Conservation (phyloP, 2,329 filamentous ascomycete species). For the Phoma herbarum region DNA sequence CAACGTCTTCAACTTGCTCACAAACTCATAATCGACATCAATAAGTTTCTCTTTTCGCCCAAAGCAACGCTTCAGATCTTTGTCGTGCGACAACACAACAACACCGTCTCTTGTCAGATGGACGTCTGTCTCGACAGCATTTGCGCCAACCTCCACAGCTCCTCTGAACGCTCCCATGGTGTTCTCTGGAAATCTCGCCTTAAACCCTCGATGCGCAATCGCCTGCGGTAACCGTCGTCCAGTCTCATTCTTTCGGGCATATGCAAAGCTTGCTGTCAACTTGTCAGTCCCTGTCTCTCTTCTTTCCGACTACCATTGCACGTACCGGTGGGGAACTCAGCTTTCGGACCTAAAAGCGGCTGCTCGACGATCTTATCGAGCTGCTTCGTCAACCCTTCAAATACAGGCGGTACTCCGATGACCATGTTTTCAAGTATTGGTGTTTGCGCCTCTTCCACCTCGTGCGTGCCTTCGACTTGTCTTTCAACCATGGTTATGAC, state of each 20-base stretch:
- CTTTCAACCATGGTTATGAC: conserved; percentile 32
- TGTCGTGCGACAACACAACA: conserved; percentile 85
- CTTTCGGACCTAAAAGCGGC: conserved; percentile 43
- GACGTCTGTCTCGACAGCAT: conserved; percentile 88
- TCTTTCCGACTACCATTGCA: conserved; percentile 1
- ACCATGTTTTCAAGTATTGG: conserved; percentile 50
- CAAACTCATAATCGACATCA: conserved; percentile 78
- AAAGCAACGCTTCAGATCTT: conserved; percentile 80
- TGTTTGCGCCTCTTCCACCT: conserved; percentile 40
- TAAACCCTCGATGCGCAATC: conserved; percentile 83
- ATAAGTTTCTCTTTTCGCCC: conserved; percentile 75
- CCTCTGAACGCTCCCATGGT: conserved; percentile 79
- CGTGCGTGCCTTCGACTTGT: conserved; percentile 30
- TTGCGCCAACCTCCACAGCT: conserved; percentile 76
- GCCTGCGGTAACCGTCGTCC: conserved; percentile 67
- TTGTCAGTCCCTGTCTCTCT: conserved; percentile 24
- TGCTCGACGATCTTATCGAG: conserved; percentile 48
- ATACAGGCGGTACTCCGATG: conserved; percentile 49
- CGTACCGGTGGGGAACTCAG: conserved; percentile 43
- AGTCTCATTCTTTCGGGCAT: conserved; percentile 46
- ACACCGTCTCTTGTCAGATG: conserved; percentile 84
- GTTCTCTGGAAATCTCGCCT: conserved; percentile 83
- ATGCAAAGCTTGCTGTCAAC: conserved; percentile 45
- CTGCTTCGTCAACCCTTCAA: conserved; percentile 46
- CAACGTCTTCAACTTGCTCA: conserved; percentile 73